phyloP scores from a whole-genome alignment of 352 stramenopile genomes.

The Pythium dissotocum region DNA sequence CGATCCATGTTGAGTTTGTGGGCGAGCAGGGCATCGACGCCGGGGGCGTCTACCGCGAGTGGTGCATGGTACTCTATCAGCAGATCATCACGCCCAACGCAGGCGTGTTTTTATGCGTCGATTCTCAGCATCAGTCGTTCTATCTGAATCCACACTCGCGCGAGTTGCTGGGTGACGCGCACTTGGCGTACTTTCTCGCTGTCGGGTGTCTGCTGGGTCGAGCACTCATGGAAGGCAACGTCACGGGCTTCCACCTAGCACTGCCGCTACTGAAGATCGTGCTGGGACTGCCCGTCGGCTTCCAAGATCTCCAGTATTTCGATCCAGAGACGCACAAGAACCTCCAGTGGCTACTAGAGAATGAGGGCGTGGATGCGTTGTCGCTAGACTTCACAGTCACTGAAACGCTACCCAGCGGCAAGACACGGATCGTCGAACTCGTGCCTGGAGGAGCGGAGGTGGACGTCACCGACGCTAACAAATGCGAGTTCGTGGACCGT shows the following conservation, averaged over 20 bases:
- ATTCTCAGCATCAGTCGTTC: conserved; percentile 47
- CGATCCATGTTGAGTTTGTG: conserved; percentile 65
- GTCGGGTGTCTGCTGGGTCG: conserved; percentile 60
- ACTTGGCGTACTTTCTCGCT: conserved; percentile 59
- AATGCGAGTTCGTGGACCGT: conserved; percentile 91
- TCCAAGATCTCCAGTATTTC: conserved; percentile 90
- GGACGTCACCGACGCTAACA: conserved; percentile 93
- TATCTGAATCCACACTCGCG: conserved; percentile 40
- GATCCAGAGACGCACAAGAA: conserved; percentile 57
- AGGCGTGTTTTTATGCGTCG: conserved; percentile 45
- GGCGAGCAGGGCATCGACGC: conserved; percentile 70
- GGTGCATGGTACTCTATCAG: conserved; percentile 67
- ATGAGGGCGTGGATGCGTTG: conserved; percentile 49
- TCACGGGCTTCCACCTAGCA: conserved; percentile 93
- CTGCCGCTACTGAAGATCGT: conserved; percentile 97
- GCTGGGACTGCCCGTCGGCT: conserved; percentile 91
- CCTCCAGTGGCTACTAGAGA: conserved; percentile 54
- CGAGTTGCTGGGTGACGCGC: conserved; percentile 43
- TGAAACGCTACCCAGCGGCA: background rate
- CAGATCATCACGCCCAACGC: conserved; percentile 36
- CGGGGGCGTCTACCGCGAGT: conserved; percentile 76
- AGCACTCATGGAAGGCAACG: conserved; percentile 83
- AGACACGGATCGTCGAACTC: conserved; percentile 40
- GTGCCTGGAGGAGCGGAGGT: conserved; percentile 57
- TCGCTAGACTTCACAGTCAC: conserved; percentile 53